Evolutionary conservation across 495 filamentous ascomycete genomes (phyloP).

Genomic region (Hypoxylon fuscum): DNA sequence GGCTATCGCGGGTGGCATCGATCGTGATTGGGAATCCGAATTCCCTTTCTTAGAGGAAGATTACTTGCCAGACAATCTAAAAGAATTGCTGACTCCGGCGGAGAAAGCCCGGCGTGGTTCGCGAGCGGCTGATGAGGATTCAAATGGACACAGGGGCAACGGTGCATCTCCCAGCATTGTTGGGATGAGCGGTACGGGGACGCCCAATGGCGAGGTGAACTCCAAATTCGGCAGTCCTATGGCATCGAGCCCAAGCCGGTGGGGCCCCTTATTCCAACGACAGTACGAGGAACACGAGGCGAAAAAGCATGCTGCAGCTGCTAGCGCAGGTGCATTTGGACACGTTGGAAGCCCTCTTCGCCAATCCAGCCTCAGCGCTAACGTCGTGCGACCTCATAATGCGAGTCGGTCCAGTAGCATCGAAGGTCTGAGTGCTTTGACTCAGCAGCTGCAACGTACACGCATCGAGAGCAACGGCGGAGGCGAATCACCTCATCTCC

Average conservation of each 20-base stretch:
- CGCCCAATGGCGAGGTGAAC: slow-evolving; percentile 56
- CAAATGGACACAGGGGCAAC: slow-evolving; percentile 60
- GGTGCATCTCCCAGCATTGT: slow-evolving; percentile 46
- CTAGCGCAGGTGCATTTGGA: slow-evolving; percentile 69
- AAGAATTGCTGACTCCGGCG: slow-evolving; percentile 90
- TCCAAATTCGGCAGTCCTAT: slow-evolving; percentile 82
- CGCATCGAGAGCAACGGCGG: slow-evolving; percentile 55
- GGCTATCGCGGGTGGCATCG: slow-evolving; percentile 57
- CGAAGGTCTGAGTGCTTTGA: slow-evolving; percentile 72
- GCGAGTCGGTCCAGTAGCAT: slow-evolving; percentile 49
- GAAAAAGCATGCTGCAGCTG: slow-evolving; percentile 55
- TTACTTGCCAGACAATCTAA: slow-evolving; percentile 83
- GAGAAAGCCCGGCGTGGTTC: slow-evolving; percentile 88
- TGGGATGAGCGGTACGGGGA: slow-evolving; percentile 52
- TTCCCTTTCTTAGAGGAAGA: slow-evolving; percentile 91
- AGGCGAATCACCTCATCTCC: slow-evolving; percentile 50
- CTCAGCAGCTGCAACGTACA: slow-evolving; percentile 72
- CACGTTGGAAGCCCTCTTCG: slow-evolving; percentile 95
- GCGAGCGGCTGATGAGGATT: slow-evolving; percentile 60
- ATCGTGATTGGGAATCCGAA: slow-evolving; percentile 82
- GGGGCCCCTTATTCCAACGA: slow-evolving; percentile 82
- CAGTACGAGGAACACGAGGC: slow-evolving; percentile 78
- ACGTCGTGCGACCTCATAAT: slow-evolving; percentile 58
- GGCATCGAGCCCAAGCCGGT: slow-evolving; percentile 84
- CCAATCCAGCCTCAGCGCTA: slow-evolving; percentile 80